These are phyloP conservation scores for Cystofilobasidium bisporidii DNA, from an alignment of 768 basidiomycete species.

Conservation along the genomic window DNA sequence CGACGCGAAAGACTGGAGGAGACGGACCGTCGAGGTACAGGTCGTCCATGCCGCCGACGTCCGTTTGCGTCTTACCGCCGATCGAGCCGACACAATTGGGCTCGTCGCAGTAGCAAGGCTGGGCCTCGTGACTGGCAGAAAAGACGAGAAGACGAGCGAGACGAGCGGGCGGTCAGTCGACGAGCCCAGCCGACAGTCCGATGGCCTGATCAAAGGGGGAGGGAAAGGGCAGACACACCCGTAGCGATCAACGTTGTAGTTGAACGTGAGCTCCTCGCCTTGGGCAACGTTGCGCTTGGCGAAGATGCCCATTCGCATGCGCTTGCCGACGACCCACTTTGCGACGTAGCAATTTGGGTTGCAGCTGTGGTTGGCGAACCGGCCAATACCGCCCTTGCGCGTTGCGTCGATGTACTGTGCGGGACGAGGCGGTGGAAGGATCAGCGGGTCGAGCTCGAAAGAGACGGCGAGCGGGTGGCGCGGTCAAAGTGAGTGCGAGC, in stretches of 20 bases:
- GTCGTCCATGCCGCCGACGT: conserved; percentile 87
- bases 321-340: conserved; percentile 85
- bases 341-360: conserved; percentile 96
- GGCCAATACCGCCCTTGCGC: conserved; percentile 88
- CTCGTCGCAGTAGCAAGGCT: conserved; percentile 90
- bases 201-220: neutral
- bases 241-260: conserved; percentile 98
- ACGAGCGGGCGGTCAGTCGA: neutral
- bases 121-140: conserved; percentile 75
- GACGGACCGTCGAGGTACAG: conserved; percentile 64
- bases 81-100: conserved; percentile 90
- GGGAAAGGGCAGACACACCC: conserved; percentile 66
- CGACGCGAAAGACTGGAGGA: conserved; percentile 42
- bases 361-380: conserved; percentile 97
- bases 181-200: neutral
- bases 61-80: conserved; percentile 97
- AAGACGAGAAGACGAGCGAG: neutral
- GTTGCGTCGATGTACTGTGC: conserved; percentile 94
- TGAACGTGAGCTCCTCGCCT: conserved; percentile 57
- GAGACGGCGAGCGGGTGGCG: too few relatives aligned
- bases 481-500: too few relatives aligned
- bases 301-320: conserved; percentile 96
- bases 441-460: too few relatives aligned
- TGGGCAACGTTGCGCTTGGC: conserved; percentile 52
- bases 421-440: neutral